Base-by-base conservation (phyloP, 2,329 filamentous ascomycete species). In the Aspergillus puulaauensis region DNA sequence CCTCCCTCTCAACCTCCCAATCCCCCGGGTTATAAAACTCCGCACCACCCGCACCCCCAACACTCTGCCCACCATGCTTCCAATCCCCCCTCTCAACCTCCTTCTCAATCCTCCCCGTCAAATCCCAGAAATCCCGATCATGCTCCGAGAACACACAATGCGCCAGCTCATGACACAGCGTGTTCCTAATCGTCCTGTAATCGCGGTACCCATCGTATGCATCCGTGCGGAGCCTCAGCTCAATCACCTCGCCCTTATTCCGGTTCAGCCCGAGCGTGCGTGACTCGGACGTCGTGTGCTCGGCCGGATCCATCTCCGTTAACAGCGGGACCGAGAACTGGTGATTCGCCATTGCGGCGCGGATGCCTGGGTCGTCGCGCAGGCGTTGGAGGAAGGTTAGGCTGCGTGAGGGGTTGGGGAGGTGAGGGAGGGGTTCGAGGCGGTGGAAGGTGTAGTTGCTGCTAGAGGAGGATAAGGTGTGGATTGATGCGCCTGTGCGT, bases 251-350 rank as follows among this genome's bases (percentile, higher is more conserved):
- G 59, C 95, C 95, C 3, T 81, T 76, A 70, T 98, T 97, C 11
- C 91, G 82, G 71, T 99, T 99, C 41, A 98, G 73, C 0, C 95
- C 95, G 0, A 98, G 77, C 1, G 90, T 93, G 45, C 91, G 83
- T 50, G 87, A 87, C n/a, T 95, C 89, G 68, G 90, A 88, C 3
- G 85, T 90, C 0, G 93, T 97, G 74, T 97, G 86, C 64, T 88
- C 83, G 0, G 88, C 82, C 0, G 95, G 95, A 67, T 99, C 90
- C 93, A 99, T 98, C 76, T 99, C 95, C 0, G 93, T 97, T 24
- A 99, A 81, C 3, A 98, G 75, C 0, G 88, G 88, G 1, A 99
- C 95, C 19, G 83, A 85, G 79, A 96, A 97, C 62, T 87, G 84
- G 78, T 96, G 93, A 66, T 87, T 87, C 15, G 83, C 80, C 95